Percentiles rank a stretch among this genome's conserved stretches.
phyloP scores from a whole-genome alignment of 768 basidiomycete species.

The Boletus bicolor region DNA sequence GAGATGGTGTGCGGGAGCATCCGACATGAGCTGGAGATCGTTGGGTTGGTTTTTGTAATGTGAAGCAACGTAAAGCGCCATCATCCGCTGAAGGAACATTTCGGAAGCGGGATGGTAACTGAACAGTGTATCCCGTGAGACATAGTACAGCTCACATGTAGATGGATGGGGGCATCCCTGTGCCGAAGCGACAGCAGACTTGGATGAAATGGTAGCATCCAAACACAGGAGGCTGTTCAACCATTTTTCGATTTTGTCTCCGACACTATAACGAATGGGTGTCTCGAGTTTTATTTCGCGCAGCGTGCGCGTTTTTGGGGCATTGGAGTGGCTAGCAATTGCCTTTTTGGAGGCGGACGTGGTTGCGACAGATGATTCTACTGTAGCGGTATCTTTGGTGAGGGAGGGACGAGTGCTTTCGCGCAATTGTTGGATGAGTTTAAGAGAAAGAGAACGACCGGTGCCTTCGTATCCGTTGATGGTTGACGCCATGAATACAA shows the following conservation, averaged over 20 bases:
- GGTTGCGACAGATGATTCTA: constrained; percentile 36
- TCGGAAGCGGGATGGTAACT: constrained; percentile 98
- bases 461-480: constrained; percentile 99
- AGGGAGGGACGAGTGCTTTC: constrained; percentile 84
- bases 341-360: constrained; percentile 52
- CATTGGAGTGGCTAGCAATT: constrained; percentile 44
- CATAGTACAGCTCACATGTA: constrained; percentile 91
- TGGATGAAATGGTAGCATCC: constrained; percentile 68
- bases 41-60: constrained; percentile 99
- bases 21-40: constrained; percentile 94
- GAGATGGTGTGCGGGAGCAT: constrained; percentile 94
- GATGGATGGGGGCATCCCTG: constrained; percentile 95
- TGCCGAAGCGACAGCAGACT: constrained; percentile 34
- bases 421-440: constrained; percentile 94
- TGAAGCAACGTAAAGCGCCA: constrained; percentile 94
- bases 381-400: constrained; percentile 52
- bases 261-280: constrained; percentile 86
- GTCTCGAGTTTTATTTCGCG: constrained; percentile 94
- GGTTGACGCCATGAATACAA: constrained; percentile 98
- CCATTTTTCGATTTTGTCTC: constrained; percentile 94
- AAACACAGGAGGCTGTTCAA: constrained; percentile 87
- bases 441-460: constrained; percentile 96
- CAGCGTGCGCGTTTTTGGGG: constrained; percentile 65
- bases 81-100: constrained; percentile 95
- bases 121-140: constrained; percentile 94